A percentile compares a stretch with the other conserved stretches of the same genome.
phyloP scores from a whole-genome alignment of 805 yeast species.

The Isabelozyma pseudorhagii region DNA sequence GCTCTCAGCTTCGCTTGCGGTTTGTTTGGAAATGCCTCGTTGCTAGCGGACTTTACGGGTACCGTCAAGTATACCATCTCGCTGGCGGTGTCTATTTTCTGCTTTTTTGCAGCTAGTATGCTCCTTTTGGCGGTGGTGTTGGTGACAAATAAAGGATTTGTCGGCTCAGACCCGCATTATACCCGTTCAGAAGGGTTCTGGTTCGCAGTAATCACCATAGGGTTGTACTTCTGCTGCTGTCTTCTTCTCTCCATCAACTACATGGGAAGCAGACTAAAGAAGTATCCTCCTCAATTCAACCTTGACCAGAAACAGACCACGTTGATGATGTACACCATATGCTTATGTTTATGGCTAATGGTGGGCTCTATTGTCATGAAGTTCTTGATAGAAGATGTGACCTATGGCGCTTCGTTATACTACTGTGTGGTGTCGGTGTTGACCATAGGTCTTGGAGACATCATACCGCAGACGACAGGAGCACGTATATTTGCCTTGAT shows the following conservation, averaged over 20 bases:
- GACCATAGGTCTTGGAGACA: conserved; percentile 82
- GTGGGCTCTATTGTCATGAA: conserved; percentile 57
- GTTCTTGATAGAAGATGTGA: conserved; percentile 29
- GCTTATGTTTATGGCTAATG: conserved; percentile 64
- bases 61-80: conserved; percentile 55
- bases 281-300: conserved; percentile 71
- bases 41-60: conserved; percentile 66
- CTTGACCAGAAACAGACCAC: conserved; percentile 65
- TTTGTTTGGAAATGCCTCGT: conserved; percentile 60
- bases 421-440: conserved; percentile 69
- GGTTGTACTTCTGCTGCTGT: conserved; percentile 59
- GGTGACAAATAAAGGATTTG: conserved; percentile 24
- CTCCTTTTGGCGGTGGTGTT: conserved; percentile 50
- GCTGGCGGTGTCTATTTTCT: conserved; percentile 57
- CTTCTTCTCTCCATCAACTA: conserved; percentile 53
- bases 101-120: conserved; percentile 61
- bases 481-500: conserved; percentile 58
- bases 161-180: conserved; percentile 9
- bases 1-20: conserved; percentile 64
- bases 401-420: conserved; percentile 67
- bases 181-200: conserved; percentile 64
- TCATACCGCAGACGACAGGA: conserved; percentile 51
- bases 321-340: conserved; percentile 67
- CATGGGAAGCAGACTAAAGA: conserved; percentile 53
- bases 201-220: conserved; percentile 68